Evolutionary conservation across 2,329 filamentous ascomycete species (phyloP), one percentile per base, ranked within the genome.

Genomic region (Clarireedia homoeocarpa): DNA sequence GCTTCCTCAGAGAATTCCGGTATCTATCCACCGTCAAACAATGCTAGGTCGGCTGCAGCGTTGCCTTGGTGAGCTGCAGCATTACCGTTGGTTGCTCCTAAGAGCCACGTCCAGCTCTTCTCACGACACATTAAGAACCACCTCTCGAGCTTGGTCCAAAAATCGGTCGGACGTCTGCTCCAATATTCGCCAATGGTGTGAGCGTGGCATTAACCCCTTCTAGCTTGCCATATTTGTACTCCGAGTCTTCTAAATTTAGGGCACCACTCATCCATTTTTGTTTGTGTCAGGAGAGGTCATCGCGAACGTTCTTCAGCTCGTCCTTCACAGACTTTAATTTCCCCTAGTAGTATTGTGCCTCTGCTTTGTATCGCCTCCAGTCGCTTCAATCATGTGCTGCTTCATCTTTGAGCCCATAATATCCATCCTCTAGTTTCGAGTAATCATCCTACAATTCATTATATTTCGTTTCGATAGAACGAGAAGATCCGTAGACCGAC

Each of bases 101-200:
- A 53, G 12, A 0, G 6, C 40, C 15, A 4, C 14, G 4, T 38
- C 26, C 12, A 9, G 4, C 2, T 48, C 23, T 10, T 4, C n/a
- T 23, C 24, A 10, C 3, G 34, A 2, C 6, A 30, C 20, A 6
- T 5, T 1, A 2, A 51, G 30, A 6, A 27, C 20, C 0, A 12
- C 27, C 9, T 45, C 26, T 48, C 44, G 36, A n/a, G 47, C 55
- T 46, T 58, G 48, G 1, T 59, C 47, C 1, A 59, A 36, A 30
- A 50, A 59, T 0, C 51, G 38, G 12, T 14, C 56, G 24, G 10
- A 58, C 45, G 5, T 50, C 56, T 26, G 26, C 56, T 38, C 52
- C 52, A 39, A 56, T 53, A 14, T 59, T 27, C 3, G 47, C 46
- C n/a, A 56, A n/a, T 7, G 57, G 57, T 10, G 48, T 17, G n/a